Evolutionary conservation across 495 filamentous ascomycete genomes (phyloP).

Genomic region (Aspergillus heteromorphus): DNA sequence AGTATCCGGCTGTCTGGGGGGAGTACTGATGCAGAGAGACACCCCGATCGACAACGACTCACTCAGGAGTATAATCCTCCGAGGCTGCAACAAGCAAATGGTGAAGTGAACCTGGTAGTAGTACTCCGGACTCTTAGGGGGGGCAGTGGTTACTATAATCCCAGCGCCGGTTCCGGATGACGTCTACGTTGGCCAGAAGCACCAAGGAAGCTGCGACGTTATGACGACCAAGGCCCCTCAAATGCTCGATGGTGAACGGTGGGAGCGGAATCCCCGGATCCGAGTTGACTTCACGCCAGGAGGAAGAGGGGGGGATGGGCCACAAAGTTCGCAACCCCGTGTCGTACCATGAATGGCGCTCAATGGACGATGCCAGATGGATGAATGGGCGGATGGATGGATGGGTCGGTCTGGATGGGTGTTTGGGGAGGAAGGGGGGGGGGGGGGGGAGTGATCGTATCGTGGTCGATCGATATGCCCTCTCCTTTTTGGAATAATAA

Average conservation of each 20-base stretch:
- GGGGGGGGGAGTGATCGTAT: too few species aligned
- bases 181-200: slow-evolving; percentile 18
- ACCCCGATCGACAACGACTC: too few species aligned
- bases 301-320: neutral
- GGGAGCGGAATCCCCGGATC: slow-evolving; percentile 16
- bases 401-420: neutral
- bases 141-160: slow-evolving; percentile 8
- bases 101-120: neutral
- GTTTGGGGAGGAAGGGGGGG: too few species aligned
- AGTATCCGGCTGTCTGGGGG: too few species aligned
- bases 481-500: neutral
- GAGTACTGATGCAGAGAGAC: too few species aligned
- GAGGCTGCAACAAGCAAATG: neutral
- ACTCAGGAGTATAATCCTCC: neutral
- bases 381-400: neutral
- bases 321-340: too few species aligned
- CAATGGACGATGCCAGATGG: neutral
- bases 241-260: neutral
- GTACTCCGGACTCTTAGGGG: neutral
- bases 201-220: slow-evolving; percentile 15
- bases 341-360: neutral
- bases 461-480: neutral
- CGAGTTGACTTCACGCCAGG: neutral
- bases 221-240: slow-evolving; percentile 15
- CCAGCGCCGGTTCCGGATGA: slow-evolving; percentile 21